A percentile compares a stretch with the other conserved stretches of the same genome.
These are phyloP conservation scores for Lasiosphaeria miniovina DNA, from an alignment of 495 filamentous ascomycete genomes.

Conservation along the genomic window DNA sequence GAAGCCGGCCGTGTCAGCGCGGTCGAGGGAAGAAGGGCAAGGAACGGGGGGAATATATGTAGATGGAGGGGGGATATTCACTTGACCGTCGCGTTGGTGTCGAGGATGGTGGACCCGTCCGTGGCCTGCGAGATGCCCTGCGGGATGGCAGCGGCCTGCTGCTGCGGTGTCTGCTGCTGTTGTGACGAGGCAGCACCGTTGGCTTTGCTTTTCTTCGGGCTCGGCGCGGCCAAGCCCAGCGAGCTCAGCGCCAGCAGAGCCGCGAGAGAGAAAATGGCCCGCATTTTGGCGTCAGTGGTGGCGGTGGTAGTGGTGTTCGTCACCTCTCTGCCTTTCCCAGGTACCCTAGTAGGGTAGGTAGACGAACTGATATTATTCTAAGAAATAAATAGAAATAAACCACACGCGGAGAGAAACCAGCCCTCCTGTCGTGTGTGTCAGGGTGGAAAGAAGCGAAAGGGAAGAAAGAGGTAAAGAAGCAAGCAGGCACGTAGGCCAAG, in stretches of 20 bases:
- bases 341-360: background rate
- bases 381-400: slow-evolving; percentile 14
- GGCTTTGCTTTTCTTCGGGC: slow-evolving; percentile 24
- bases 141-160: slow-evolving; percentile 37
- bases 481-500: slow-evolving; percentile 13
- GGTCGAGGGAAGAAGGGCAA: background rate
- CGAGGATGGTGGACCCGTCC: slow-evolving; percentile 47
- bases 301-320: background rate
- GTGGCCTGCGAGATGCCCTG: slow-evolving; percentile 38
- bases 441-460: background rate
- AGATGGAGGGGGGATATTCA: slow-evolving; percentile 20
- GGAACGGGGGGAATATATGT: background rate
- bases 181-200: slow-evolving; percentile 3
- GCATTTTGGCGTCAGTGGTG: slow-evolving; percentile 24
- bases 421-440: background rate
- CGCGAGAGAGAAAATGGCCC: slow-evolving; percentile 27
- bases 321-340: background rate
- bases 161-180: slow-evolving; percentile 29
- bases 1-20: background rate
- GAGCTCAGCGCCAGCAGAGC: slow-evolving; percentile 20
- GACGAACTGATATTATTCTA: background rate
- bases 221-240: slow-evolving; percentile 23
- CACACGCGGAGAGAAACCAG: slow-evolving; percentile 3
- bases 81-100: slow-evolving; percentile 47
- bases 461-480: slow-evolving; percentile 10